Evolutionary conservation across 495 filamentous ascomycete genomes (phyloP), one percentile per base, ranked within the genome.

Genomic region (Ascodesmis nigricans): DNA sequence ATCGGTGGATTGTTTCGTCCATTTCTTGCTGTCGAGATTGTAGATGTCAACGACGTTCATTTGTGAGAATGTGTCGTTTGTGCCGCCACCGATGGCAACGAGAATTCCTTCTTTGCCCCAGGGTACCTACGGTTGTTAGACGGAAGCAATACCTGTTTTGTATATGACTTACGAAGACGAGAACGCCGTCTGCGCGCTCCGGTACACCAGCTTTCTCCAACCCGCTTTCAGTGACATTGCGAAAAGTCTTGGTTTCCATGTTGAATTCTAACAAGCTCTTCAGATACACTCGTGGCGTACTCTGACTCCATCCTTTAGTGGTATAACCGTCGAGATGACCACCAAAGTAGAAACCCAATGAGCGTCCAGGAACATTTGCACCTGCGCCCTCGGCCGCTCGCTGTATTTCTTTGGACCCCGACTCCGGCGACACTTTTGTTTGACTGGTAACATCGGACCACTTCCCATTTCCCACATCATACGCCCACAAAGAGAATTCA

Each of bases 21-120:
- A 81, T n/a, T 62, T 67, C 9, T 65, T 72, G n/a, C 53, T 69
- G 7, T 66, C 71, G 44, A 82, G 74, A 42, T 82, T 75, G 51
- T 75, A 81, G 6, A 82, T 65, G 42, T 80, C 71, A 21, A 82
- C 67, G 0, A 66, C 58, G 43, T 71, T 74, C 60, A 81, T 71
- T 45, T 70, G 63, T n/a, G 69, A 68, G 17, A 52, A 41, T 2
- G 63, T 69, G 13, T 58, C 57, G 31, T 65, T 69, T 1, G 62
- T 68, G 2, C 76, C 76, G 20, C 75, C 76, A 29, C 61, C 70
- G 11, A 81, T 58, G 21, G 69, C 73, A 1, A 81, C 54, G n/a
- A 80, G 50, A 22, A 79, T 70, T 0, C 75, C 75, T 29, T 66
- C 57, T 1, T 59, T 58, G 13, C 74, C 75, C 63, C 73, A 79